phyloP scores from a whole-genome alignment of 192 early-diverging fungal genomes.

The Phlyctochytrium bullatum region DNA sequence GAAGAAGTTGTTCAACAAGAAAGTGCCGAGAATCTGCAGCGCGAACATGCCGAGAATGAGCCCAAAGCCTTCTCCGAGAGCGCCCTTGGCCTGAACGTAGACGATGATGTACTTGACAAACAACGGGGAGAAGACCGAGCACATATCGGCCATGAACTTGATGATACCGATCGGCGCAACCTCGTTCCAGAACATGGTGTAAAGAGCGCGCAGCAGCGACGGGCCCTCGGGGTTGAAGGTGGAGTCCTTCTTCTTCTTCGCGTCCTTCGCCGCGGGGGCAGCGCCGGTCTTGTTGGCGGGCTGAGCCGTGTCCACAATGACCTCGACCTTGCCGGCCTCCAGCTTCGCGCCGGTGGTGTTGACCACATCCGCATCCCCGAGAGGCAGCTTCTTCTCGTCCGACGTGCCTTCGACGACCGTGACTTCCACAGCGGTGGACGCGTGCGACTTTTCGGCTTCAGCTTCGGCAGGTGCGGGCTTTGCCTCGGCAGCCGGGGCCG shows the following conservation, averaged over 20 bases:
- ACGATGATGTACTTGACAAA: conserved; percentile 39
- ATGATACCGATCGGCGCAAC: conserved; percentile 36
- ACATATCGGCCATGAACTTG: conserved; percentile 35
- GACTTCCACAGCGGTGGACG: conserved; percentile 29
- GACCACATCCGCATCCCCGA: conserved; percentile 4
- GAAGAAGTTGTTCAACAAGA: conserved; percentile 39
- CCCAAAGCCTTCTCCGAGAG: conserved; percentile 7
- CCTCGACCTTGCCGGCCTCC: no score
- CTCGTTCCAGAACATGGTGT: conserved; percentile 22
- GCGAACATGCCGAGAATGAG: conserved; percentile 18
- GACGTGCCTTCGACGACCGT: conserved; percentile 11
- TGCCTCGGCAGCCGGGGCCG: no score
- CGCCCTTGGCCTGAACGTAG: conserved; percentile 11
- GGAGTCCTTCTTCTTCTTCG: conserved; percentile 10
- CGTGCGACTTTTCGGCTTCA: conserved; percentile 7
- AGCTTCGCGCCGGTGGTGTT: neutral
- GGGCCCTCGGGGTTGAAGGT: conserved; percentile 7
- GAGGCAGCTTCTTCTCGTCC: neutral
- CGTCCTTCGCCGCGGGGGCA: no score
- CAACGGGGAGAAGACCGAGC: conserved; percentile 39
- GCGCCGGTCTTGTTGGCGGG: no score
- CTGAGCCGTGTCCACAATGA: no score
- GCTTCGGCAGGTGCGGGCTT: no score
- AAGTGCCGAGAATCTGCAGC: conserved; percentile 19
- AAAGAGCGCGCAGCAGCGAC: conserved; percentile 13